Conservation (phyloP, 176 grass and related monocot genomes). For the Cenchrus americanus region DNA sequence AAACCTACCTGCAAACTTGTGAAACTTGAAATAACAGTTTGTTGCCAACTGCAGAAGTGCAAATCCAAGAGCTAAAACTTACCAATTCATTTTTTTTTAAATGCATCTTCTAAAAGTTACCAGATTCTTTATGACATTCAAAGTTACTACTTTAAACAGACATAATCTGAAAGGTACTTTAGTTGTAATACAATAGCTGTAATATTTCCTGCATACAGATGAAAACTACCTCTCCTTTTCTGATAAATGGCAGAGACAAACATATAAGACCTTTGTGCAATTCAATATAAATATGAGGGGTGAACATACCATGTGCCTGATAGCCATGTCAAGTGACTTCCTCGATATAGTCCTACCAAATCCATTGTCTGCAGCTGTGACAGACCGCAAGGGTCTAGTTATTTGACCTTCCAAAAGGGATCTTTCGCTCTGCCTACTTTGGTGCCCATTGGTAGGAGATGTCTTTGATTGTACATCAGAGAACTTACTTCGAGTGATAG, state of each 20-base stretch:
- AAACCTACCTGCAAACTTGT: neutral
- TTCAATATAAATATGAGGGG: constrained; percentile 40
- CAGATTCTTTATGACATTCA: neutral
- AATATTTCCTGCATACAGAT: neutral
- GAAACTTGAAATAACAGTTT: constrained; percentile 1
- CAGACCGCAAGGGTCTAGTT: constrained; percentile 36
- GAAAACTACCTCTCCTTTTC: constrained; percentile 1
- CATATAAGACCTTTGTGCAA: neutral
- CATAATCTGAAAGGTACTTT: constrained; percentile 12
- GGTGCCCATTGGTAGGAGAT: constrained; percentile 62
- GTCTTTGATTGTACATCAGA: constrained; percentile 66
- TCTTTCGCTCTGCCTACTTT: constrained; percentile 44
- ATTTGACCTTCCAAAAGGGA: constrained; percentile 55
- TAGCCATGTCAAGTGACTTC: constrained; percentile 97
- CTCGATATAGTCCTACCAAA: constrained; percentile 96
- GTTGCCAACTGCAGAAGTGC: neutral
- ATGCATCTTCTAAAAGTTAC: constrained; percentile 12
- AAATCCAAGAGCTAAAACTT: constrained; percentile 14
- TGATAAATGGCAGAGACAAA: neutral
- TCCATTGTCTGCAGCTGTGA: constrained; percentile 65
- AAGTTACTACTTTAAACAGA: neutral
- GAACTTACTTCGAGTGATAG: constrained; percentile 75
- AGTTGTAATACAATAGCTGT: neutral
- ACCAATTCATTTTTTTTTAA: neutral
- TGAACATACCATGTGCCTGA: constrained; percentile 91